Conservation (phyloP, 2,329 filamentous ascomycete genomes). For the Colletotrichum salicis region DNA sequence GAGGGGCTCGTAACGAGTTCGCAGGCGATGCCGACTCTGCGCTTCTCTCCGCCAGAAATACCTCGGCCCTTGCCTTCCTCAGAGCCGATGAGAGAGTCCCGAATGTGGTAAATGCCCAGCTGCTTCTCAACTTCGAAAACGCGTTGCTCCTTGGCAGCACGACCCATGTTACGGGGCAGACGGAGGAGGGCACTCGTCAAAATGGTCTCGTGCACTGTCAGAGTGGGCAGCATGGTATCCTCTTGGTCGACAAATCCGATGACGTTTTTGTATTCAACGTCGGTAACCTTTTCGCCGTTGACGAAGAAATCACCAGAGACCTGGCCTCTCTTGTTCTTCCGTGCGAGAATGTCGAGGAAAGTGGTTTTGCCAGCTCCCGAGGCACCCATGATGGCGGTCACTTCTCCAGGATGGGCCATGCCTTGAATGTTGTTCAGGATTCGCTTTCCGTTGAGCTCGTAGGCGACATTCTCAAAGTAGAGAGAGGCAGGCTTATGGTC, state of each 20-base stretch:
- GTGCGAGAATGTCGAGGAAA: conserved; percentile 93
- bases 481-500: conserved; percentile 92
- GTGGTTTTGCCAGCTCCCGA: conserved; percentile 98
- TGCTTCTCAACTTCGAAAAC: conserved; percentile 95
- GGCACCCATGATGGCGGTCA: conserved; percentile 97
- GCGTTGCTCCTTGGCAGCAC: conserved; percentile 86
- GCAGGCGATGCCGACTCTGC: conserved; percentile 95
- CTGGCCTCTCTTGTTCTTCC: conserved; percentile 93
- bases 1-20: conserved; percentile 97
- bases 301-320: conserved; percentile 86
- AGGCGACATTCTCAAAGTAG: conserved; percentile 88
- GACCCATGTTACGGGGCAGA: conserved; percentile 91
- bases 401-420: conserved; percentile 91
- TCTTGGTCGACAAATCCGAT: conserved; percentile 98
- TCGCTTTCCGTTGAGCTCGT: conserved; percentile 85
- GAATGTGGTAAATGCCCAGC: conserved; percentile 92
- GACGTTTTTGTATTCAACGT: conserved; percentile 88
- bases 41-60: conserved; percentile 96
- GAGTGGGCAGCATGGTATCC: conserved; percentile 93
- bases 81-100: conserved; percentile 93
- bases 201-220: conserved; percentile 98
- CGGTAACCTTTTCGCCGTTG: conserved; percentile 89
- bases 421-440: conserved; percentile 86
- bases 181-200: conserved; percentile 91
- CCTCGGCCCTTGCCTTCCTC: conserved; percentile 94